Conservation (phyloP, 768 basidiomycete species). For the Amanita jacksonii region DNA sequence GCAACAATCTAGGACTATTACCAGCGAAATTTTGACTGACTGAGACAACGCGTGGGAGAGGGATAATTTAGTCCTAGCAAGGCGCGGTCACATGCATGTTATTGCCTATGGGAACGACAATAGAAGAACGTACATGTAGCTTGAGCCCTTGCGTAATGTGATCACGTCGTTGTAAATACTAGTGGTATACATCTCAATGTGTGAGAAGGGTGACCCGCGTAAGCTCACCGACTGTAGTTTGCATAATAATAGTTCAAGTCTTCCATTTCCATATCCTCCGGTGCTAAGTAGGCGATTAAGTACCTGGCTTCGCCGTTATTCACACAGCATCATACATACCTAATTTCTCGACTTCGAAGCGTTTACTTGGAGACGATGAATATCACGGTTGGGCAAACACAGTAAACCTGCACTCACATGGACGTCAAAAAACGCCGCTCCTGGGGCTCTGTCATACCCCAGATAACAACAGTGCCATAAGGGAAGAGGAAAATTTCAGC, state of each 20-base stretch:
- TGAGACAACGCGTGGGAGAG: constrained; percentile 92
- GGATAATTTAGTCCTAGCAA: constrained; percentile 83
- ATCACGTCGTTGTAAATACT: constrained; percentile 98
- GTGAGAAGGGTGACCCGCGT: constrained; percentile 6
- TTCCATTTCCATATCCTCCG: constrained; percentile 93
- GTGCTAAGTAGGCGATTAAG: constrained; percentile 32
- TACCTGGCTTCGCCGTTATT: constrained; percentile 7
- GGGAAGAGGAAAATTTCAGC: constrained; percentile 91
- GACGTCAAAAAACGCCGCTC: constrained; percentile 87
- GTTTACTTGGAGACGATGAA: constrained; percentile 47
- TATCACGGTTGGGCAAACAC: constrained; percentile 5
- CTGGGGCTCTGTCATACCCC: constrained; percentile 94
- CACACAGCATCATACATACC: constrained; percentile 29
- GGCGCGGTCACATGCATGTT: constrained; percentile 4
- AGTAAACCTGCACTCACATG: constrained; percentile 48
- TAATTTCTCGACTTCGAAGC: constrained; percentile 88
- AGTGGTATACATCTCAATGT: constrained; percentile 6
- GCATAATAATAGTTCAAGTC: constrained; percentile 96
- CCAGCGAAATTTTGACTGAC: constrained; percentile 94
- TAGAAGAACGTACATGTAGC: constrained; percentile 68
- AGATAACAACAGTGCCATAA: constrained; percentile 92
- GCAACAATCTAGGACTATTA: constrained; percentile 19
- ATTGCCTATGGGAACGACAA: constrained; percentile 9
- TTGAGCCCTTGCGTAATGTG: constrained; percentile 86
- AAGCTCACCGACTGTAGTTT: constrained; percentile 79